Percentiles rank a stretch among this genome's conserved stretches.
phyloP scores from a whole-genome alignment of 2,329 filamentous ascomycete genomes.

The Talaromyces sp. region DNA sequence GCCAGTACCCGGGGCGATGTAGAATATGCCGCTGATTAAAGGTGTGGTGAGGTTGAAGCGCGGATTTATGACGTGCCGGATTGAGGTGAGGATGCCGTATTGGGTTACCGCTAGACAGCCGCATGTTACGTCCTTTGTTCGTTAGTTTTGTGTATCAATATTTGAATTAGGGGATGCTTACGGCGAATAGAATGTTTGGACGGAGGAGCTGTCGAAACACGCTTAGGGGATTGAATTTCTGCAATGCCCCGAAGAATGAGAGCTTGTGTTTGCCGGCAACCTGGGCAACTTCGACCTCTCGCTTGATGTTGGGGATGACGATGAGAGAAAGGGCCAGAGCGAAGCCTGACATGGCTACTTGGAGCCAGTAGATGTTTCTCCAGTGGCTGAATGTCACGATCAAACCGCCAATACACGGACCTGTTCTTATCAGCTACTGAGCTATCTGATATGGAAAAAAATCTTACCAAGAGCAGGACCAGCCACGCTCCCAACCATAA shows the following conservation, averaged over 20 bases:
- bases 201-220: conserved; percentile 63
- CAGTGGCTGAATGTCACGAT: conserved; percentile 73
- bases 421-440: background rate
- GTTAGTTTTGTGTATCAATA: background rate
- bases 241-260: conserved; percentile 30
- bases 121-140: conserved; percentile 34
- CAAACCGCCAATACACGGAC: conserved; percentile 66
- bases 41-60: conserved; percentile 67
- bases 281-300: background rate
- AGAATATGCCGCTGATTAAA: conserved; percentile 69
- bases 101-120: conserved; percentile 68
- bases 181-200: conserved; percentile 65
- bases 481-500: conserved; percentile 44
- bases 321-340: conserved; percentile 62
- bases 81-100: conserved; percentile 65
- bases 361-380: conserved; percentile 77
- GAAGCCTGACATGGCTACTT: conserved; percentile 64
- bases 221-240: conserved; percentile 65
- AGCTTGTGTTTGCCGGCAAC: background rate
- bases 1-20: conserved; percentile 69
- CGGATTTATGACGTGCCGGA: conserved; percentile 71
- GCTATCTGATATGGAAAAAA: background rate
- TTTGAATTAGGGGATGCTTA: conserved; percentile 48
- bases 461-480: conserved; percentile 42
- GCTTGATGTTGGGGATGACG: conserved; percentile 63